phyloP scores from a whole-genome alignment of 2,329 filamentous ascomycete genomes.

The Remersonia thermophila region DNA sequence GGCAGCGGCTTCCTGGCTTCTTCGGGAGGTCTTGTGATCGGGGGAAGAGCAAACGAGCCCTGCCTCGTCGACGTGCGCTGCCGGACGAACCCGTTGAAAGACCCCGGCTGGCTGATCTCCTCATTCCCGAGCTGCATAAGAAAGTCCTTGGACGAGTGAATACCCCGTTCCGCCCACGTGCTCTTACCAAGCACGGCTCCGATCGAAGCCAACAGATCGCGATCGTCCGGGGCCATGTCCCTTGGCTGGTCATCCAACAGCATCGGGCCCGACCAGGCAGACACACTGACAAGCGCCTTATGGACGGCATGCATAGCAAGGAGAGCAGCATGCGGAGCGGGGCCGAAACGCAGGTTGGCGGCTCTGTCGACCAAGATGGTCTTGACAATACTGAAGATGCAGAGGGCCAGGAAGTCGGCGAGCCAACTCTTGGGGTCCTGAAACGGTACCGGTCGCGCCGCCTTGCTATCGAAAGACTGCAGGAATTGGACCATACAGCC shows the following conservation, averaged over 20 bases:
- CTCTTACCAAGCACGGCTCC: constrained; percentile 34
- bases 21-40: constrained; percentile 21
- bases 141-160: constrained; percentile 37
- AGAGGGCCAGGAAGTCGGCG: constrained; percentile 41
- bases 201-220: constrained; percentile 30
- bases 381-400: constrained; percentile 45
- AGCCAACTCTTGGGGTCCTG: constrained; percentile 33
- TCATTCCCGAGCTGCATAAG: constrained; percentile 36
- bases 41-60: constrained; percentile 22
- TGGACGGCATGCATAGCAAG: constrained; percentile 36
- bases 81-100: constrained; percentile 31
- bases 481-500: constrained; percentile 40
- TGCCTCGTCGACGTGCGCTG: constrained; percentile 25
- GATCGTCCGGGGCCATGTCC: constrained; percentile 33
- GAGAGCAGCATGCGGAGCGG: constrained; percentile 18
- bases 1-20: constrained; percentile 27
- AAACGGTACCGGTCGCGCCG: constrained; percentile 26
- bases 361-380: constrained; percentile 39
- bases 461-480: constrained; percentile 37
- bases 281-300: constrained; percentile 38
- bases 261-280: constrained; percentile 31
- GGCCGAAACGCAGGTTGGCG: constrained; percentile 16
- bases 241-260: constrained; percentile 31
- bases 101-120: constrained; percentile 23
- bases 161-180: constrained; percentile 34